phyloP scores from a whole-genome alignment of 768 basidiomycete species.

The Pholiota microspora region DNA sequence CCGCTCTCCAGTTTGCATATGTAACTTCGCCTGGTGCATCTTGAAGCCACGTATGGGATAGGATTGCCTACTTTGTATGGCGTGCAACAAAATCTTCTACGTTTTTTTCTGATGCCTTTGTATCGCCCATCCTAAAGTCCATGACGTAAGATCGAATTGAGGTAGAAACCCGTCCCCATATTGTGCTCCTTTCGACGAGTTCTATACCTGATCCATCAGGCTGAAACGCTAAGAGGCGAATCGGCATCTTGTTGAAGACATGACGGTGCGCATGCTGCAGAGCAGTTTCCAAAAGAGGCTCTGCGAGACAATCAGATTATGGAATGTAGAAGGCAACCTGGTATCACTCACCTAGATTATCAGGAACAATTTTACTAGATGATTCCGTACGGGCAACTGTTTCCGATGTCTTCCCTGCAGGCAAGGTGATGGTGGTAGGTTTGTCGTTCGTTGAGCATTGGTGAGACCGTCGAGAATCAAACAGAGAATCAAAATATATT shows the following conservation, averaged over 20 bases:
- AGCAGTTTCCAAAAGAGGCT: background rate
- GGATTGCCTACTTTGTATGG: background rate
- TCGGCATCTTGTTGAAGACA: slow-evolving; percentile 1
- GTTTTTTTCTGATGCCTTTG: background rate
- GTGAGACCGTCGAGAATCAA: too few species aligned
- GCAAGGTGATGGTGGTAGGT: too few species aligned
- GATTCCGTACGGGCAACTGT: too few species aligned
- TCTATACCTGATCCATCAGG: background rate
- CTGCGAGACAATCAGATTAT: background rate
- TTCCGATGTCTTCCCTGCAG: too few species aligned
- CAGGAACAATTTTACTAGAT: too few species aligned
- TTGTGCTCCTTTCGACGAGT: background rate
- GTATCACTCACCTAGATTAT: too few species aligned
- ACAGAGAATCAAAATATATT: too few species aligned
- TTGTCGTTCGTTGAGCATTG: too few species aligned
- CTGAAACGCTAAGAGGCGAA: background rate
- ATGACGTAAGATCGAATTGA: background rate
- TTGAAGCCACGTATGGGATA: slow-evolving; percentile 2
- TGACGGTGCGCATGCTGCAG: background rate
- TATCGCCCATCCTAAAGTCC: background rate
- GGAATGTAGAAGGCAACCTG: too few species aligned
- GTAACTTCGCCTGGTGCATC: background rate
- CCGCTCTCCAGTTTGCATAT: background rate
- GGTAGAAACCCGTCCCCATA: background rate
- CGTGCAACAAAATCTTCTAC: background rate